Conservation (phyloP, 2,329 filamentous ascomycete species). For the Aspergillus ustus region DNA sequence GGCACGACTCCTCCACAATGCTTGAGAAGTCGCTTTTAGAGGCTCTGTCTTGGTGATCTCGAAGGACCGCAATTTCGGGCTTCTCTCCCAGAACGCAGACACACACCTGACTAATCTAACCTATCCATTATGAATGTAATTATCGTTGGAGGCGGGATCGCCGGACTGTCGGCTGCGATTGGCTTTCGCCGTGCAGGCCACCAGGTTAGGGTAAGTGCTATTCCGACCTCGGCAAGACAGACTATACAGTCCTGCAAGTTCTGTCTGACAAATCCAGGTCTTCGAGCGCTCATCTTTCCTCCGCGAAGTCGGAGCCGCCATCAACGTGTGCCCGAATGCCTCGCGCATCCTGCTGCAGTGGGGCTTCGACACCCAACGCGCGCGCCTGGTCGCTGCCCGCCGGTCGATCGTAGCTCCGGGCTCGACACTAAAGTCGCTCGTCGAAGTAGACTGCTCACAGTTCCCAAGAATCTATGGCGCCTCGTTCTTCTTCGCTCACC, state of each 20-base stretch:
- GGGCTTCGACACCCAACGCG: conserved; percentile 26
- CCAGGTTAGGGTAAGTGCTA: not conserved
- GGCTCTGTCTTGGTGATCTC: too few species aligned
- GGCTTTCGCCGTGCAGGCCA: not conserved
- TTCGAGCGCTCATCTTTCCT: conserved; percentile 16
- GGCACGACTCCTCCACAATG: too few species aligned
- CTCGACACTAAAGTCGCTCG: not conserved
- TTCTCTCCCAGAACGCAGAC: too few species aligned
- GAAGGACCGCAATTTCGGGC: too few species aligned
- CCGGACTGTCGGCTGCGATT: not conserved
- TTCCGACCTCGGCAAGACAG: too few species aligned
- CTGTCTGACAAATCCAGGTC: not conserved
- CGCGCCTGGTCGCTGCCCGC: not conserved
- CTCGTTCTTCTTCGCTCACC: conserved; percentile 18
- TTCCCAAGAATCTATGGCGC: conserved; percentile 9
- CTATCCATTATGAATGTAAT: not conserved
- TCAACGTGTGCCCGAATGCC: conserved; percentile 34
- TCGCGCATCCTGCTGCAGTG: conserved; percentile 27
- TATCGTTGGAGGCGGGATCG: conserved; percentile 1
- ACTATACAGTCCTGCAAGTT: not conserved
- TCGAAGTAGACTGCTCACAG: not conserved
- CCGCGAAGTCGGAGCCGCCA: conserved; percentile 34
- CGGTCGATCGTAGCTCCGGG: not conserved
- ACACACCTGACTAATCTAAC: too few species aligned
- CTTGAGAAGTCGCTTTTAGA: too few species aligned